Base-by-base conservation (phyloP, 768 basidiomycete genomes). In the Sistotremastrum suecicum region DNA sequence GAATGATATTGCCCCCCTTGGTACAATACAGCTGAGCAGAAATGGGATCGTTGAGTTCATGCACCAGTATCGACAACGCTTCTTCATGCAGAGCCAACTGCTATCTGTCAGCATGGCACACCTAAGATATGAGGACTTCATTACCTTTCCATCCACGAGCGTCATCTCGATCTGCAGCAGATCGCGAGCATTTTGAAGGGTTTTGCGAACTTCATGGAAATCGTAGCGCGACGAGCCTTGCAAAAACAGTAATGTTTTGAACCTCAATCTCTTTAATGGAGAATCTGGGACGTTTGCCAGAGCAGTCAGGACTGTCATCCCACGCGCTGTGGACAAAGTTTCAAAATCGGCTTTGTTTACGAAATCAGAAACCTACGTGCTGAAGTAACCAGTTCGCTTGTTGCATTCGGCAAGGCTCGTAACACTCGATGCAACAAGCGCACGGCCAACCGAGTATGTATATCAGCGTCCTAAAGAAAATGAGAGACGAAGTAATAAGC, bases 21-120 rank as follows among this genome's bases (percentile, higher is more conserved):
- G 81, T 73, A 54, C 91, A 94, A 60, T 91, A 95, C 4, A 79
- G 72, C 57, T 94, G 88, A 0, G 90, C 87, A 2, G 87, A 83
- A 0, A 73, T 64, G 0, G 74, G 67, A 57, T 97, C 92, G 43
- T 72, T 71, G 7, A 95, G 63, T 35, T 74, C 71, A 48, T 76
- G 69, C 5, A 81, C 82, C 5, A 97, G 74, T 1, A 72, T 66
- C 5, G 72, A 60, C 1, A 97, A 70, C 0, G 83, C 85, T 12
- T 67, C 62, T 7, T 65, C 70, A 52, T 88, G 80, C 41, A 78
- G 64, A 12, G 67, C 70, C 20, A 74, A 66, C 77, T 75, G 48
- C 1, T 39, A 46, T 31, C 20, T 20, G 20, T 20, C 20, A 20
- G 20, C 20, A 20, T 20, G 20, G 20, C 20, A 20, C 20, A 20